Percentiles rank a stretch among this genome's conserved stretches.
phyloP scores from a whole-genome alignment of 805 yeast genomes.

The Wickerhamomyces subpelliculosus region DNA sequence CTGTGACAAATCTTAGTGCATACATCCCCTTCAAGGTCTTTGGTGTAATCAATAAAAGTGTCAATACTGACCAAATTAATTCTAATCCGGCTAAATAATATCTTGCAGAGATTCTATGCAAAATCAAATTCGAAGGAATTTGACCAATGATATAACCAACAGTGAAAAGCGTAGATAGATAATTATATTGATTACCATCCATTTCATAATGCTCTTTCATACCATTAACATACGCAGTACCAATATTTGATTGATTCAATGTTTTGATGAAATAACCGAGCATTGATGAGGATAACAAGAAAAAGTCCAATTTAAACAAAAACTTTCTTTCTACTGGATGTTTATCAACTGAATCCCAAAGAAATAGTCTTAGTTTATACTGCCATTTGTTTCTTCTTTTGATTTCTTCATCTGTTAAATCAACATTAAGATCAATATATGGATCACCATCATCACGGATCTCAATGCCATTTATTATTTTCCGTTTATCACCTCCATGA shows the following conservation, averaged over 20 bases:
- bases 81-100: conserved; percentile 36
- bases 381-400: background rate
- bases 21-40: conserved; percentile 18
- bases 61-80: conserved; percentile 32
- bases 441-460: too few species aligned
- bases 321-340: conserved; percentile 25
- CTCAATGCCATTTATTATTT: too few species aligned
- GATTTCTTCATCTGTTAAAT: background rate
- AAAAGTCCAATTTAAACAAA: conserved; percentile 26
- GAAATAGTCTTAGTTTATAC: background rate
- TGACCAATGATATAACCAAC: conserved; percentile 44
- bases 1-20: conserved; percentile 28
- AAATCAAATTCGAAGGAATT: conserved; percentile 34
- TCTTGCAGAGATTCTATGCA: conserved; percentile 33
- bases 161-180: conserved; percentile 34
- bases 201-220: conserved; percentile 34
- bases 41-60: conserved; percentile 24
- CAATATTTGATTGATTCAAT: conserved; percentile 31
- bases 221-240: conserved; percentile 38
- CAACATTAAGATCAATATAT: background rate
- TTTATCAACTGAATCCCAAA: conserved; percentile 25
- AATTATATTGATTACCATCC: conserved; percentile 34
- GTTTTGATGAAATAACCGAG: conserved; percentile 38
- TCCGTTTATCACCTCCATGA: too few species aligned
- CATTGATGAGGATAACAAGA: conserved; percentile 31